Percentiles rank a stretch among this genome's conserved stretches.
These are phyloP conservation scores for Leucocoprinus gongylophorus DNA, from an alignment of 1,284 basidiomycete species.

Conservation along the genomic window DNA sequence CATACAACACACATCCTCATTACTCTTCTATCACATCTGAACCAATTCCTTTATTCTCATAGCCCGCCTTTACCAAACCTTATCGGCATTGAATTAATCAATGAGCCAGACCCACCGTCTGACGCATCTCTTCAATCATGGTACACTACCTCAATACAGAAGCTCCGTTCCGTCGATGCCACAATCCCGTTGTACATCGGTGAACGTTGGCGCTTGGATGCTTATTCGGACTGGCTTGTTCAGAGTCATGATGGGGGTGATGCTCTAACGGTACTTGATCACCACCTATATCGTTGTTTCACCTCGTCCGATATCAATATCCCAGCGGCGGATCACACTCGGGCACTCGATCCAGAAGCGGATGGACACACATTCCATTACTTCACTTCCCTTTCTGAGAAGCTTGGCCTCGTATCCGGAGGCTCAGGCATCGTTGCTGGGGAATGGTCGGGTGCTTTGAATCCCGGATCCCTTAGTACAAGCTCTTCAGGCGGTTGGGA, in stretches of 20 bases:
- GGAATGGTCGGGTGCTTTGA: constrained; percentile 83
- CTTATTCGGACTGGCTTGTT: constrained; percentile 54
- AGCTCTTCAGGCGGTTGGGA: constrained; percentile 36
- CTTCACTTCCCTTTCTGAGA: constrained; percentile 38
- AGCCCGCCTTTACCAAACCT: constrained; percentile 46
- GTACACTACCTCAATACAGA: constrained; percentile 57
- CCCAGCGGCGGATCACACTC: constrained; percentile 50
- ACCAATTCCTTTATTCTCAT: constrained; percentile 29
- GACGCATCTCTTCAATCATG: constrained; percentile 50
- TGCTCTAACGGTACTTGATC: constrained; percentile 63
- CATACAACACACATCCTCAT: constrained; percentile 19
- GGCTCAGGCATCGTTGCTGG: constrained; percentile 56
- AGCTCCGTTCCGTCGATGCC: constrained; percentile 48
- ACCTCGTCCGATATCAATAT: constrained; percentile 54
- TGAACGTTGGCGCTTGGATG: constrained; percentile 72
- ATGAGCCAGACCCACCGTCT: constrained; percentile 64
- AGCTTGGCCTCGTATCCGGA: constrained; percentile 32
- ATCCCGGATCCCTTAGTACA: constrained; percentile 50
- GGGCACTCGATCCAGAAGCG: constrained; percentile 35
- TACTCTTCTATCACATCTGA: constrained; percentile 34
- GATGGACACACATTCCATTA: constrained; percentile 32
- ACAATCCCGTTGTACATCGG: constrained; percentile 63
- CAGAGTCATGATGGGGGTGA: constrained; percentile 22
- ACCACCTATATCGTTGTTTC: constrained; percentile 85
- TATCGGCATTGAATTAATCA: constrained; percentile 77